Conservation (phyloP, 1,284 basidiomycete species). For the Tilletia indica region DNA sequence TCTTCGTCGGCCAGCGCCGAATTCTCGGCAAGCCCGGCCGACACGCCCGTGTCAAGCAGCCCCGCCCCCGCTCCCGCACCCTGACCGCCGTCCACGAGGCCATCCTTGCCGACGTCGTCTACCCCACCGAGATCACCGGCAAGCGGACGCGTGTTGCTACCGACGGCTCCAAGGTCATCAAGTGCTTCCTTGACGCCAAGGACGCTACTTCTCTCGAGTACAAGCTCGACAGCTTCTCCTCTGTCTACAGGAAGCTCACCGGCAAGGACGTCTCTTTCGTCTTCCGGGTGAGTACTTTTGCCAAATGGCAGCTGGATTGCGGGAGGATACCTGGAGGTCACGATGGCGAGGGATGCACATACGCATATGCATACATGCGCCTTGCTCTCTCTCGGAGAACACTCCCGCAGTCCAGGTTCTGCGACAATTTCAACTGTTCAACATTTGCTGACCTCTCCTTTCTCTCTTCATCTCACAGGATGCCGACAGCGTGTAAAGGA, state of each 20-base stretch:
- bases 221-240: conserved; percentile 96
- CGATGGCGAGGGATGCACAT: too few species aligned
- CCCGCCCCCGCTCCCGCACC: conserved; percentile 93
- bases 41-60: conserved; percentile 87
- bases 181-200: conserved; percentile 68
- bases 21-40: conserved; percentile 97
- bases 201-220: conserved; percentile 98
- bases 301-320: neutral
- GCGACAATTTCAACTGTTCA: too few species aligned
- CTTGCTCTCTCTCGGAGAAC: too few species aligned
- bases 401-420: too few species aligned
- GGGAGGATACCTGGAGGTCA: too few species aligned
- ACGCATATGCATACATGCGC: too few species aligned
- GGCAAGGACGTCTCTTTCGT: conserved; percentile 77
- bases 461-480: neutral
- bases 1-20: conserved; percentile 97
- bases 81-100: conserved; percentile 96
- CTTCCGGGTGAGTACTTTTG: conserved; percentile 25
- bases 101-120: conserved; percentile 98
- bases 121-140: conserved; percentile 97
- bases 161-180: conserved; percentile 42
- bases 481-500: conserved; percentile 15
- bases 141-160: conserved; percentile 77
- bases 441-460: neutral
- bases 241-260: conserved; percentile 87